Conservation (phyloP, 2,329 filamentous ascomycete species). For the Zymoseptoria ardabiliae region DNA sequence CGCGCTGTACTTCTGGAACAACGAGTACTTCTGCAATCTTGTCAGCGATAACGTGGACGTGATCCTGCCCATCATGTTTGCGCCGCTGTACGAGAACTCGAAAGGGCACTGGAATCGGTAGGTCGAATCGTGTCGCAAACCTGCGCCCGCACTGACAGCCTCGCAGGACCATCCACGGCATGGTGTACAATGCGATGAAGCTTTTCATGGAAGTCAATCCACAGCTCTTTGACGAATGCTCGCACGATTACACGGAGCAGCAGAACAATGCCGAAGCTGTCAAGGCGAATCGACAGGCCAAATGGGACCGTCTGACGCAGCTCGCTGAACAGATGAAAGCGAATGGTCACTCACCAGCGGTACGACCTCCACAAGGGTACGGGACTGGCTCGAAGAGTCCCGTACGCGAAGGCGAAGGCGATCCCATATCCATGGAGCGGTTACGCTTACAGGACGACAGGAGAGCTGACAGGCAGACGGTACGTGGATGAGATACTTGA, state of each 20-base stretch:
- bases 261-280: slow-evolving; percentile 86
- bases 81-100: slow-evolving; percentile 94
- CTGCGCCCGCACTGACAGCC: slow-evolving; percentile 4
- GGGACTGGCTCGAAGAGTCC: slow-evolving; percentile 30
- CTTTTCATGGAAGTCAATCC: slow-evolving; percentile 99
- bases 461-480: slow-evolving; percentile 40
- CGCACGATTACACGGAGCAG: slow-evolving; percentile 93
- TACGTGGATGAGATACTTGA: slow-evolving; percentile 28
- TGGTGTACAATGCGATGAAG: slow-evolving; percentile 99
- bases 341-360: slow-evolving; percentile 22
- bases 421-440: slow-evolving; percentile 74
- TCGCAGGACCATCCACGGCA: slow-evolving; percentile 88
- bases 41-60: slow-evolving; percentile 99
- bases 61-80: slow-evolving; percentile 98
- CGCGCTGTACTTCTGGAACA: slow-evolving; percentile 99
- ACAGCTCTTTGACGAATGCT: slow-evolving; percentile 96
- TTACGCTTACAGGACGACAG: slow-evolving; percentile 78
- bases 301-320: slow-evolving; percentile 81
- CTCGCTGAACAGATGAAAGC: slow-evolving; percentile 54
- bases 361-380: slow-evolving; percentile 27
- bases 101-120: slow-evolving; percentile 99
- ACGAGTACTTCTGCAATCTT: slow-evolving; percentile 98
- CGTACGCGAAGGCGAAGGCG: slow-evolving; percentile 62
- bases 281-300: slow-evolving; percentile 71
- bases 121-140: slow-evolving; percentile 18